A percentile compares a stretch with the other conserved stretches of the same genome.
phyloP scores from a whole-genome alignment of 78 protist species.

The Mantamonas sphyraenae region DNA sequence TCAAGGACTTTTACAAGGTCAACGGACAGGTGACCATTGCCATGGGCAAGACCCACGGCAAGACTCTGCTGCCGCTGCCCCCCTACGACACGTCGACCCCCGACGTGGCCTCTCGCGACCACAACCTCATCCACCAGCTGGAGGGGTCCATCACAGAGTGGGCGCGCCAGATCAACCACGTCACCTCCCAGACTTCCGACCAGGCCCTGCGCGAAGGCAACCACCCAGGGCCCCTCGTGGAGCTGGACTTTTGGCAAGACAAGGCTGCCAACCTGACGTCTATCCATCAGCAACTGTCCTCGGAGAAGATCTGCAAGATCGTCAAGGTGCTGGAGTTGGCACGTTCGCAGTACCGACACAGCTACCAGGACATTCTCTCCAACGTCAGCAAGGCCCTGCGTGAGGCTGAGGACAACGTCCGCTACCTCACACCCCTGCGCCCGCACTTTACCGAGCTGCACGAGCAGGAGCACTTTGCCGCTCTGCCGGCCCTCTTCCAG shows the following conservation, averaged over 20 bases:
- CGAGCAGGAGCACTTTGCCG: not conserved
- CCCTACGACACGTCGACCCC: conserved; percentile 10
- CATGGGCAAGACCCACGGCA: conserved; percentile 25
- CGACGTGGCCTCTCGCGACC: conserved; percentile 18
- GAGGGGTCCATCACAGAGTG: conserved; percentile 64
- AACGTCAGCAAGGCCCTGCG: not conserved
- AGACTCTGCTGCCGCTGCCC: conserved; percentile 51
- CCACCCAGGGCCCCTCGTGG: conserved; percentile 56
- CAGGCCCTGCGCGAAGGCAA: not conserved
- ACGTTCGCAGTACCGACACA: not conserved
- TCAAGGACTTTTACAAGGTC: not conserved
- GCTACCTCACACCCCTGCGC: conserved; percentile 21
- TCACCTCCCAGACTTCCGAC: not conserved
- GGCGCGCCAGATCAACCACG: conserved; percentile 44
- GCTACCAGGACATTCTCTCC: conserved; percentile 19
- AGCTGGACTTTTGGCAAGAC: conserved; percentile 65
- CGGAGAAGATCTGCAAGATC: not conserved
- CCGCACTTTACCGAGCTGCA: not conserved
- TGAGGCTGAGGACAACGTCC: conserved; percentile 26
- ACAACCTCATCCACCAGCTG: conserved; percentile 33
- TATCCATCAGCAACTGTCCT: conserved; percentile 22
- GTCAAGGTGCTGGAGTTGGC: conserved; percentile 26
- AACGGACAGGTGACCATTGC: not conserved
- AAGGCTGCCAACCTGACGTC: conserved; percentile 33
- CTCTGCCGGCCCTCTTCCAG: not conserved